Evolutionary conservation across 1,284 basidiomycete genomes (phyloP).

Genomic region (Earliella scabrosa): DNA sequence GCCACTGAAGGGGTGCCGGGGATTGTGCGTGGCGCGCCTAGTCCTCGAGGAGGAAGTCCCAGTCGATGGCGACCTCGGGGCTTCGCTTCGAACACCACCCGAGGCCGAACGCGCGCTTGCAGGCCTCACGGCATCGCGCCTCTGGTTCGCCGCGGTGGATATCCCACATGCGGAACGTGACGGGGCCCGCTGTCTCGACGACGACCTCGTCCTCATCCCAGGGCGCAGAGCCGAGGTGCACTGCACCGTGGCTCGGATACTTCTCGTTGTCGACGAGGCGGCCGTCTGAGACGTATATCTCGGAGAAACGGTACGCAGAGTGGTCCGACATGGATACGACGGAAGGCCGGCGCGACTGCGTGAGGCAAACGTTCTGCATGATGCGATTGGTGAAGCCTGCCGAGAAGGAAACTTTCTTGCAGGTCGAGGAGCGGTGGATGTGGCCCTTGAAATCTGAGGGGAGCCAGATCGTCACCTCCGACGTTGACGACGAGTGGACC

Average conservation of each 20-base stretch:
- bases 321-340: slow-evolving; percentile 30
- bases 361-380: slow-evolving; percentile 60
- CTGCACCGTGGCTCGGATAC: slow-evolving; percentile 15
- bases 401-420: slow-evolving; percentile 59
- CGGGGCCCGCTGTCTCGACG: slow-evolving; percentile 57
- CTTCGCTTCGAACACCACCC: slow-evolving; percentile 52
- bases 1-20: no score
- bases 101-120: slow-evolving; percentile 66
- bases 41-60: slow-evolving; percentile 79
- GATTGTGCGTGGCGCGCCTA: slow-evolving; percentile 28
- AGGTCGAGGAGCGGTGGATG: slow-evolving; percentile 52
- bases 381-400: slow-evolving; percentile 75
- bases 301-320: slow-evolving; percentile 31
- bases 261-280: slow-evolving; percentile 3
- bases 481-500: slow-evolving; percentile 54
- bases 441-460: slow-evolving; percentile 77
- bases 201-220: slow-evolving; percentile 61
- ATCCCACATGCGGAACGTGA: slow-evolving; percentile 81
- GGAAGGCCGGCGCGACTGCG: slow-evolving; percentile 44
- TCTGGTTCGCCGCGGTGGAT: slow-evolving; percentile 65
- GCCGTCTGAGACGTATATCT: slow-evolving; percentile 36
- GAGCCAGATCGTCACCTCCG: slow-evolving; percentile 72
- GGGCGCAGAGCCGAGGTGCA: slow-evolving; percentile 11
- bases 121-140: slow-evolving; percentile 57
- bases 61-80: slow-evolving; percentile 62